A percentile compares a stretch with the other conserved stretches of the same genome.
Evolutionary conservation across 495 filamentous ascomycete species (phyloP).

Genomic region (Neurospora sp.): DNA sequence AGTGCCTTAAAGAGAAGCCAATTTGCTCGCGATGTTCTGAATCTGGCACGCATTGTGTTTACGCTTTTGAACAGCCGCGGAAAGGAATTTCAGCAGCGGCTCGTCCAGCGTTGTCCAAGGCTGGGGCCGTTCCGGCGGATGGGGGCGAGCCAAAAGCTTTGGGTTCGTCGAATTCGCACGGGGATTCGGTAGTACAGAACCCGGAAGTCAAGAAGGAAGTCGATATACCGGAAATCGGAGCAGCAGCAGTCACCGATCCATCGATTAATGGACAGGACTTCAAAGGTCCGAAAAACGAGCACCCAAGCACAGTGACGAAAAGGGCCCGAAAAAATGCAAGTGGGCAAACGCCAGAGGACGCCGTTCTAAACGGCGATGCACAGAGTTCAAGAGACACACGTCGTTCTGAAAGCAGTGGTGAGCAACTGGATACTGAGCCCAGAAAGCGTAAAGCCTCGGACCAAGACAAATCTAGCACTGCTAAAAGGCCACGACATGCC

Average conservation of each 20-base stretch:
- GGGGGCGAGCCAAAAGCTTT: background rate
- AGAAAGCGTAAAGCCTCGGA: constrained; percentile 5
- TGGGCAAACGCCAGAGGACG: background rate
- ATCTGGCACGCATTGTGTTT: background rate
- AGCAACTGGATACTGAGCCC: background rate
- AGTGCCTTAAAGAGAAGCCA: background rate
- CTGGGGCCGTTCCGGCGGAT: background rate
- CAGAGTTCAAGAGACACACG: background rate
- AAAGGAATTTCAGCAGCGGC: background rate
- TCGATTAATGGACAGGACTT: background rate
- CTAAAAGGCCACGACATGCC: constrained; percentile 10
- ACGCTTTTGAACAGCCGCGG: background rate
- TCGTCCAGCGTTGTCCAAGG: background rate
- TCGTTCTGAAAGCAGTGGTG: background rate
- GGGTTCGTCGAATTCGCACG: background rate
- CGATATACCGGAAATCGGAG: background rate
- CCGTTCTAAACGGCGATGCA: background rate
- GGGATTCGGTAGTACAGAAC: background rate
- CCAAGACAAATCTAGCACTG: background rate
- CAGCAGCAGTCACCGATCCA: background rate
- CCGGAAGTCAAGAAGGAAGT: background rate
- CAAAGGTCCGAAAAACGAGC: background rate
- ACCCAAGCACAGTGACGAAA: background rate
- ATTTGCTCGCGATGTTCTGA: background rate
- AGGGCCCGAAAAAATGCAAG: background rate